Evolutionary conservation across 805 yeast genomes (phyloP).

Genomic region (Nakazawaea ambrosiae): DNA sequence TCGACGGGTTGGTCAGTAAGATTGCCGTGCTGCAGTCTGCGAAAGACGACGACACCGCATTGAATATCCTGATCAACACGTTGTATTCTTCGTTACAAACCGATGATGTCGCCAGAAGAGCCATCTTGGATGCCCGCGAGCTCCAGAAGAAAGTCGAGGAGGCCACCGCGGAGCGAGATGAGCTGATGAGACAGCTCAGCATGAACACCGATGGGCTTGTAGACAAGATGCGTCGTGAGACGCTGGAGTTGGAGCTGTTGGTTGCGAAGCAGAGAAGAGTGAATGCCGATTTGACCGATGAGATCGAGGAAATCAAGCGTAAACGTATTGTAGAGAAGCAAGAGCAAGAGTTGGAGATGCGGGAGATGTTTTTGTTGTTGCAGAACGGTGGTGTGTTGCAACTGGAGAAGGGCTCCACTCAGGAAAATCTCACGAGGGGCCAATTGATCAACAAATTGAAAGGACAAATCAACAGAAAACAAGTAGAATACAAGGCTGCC

Average conservation of each 20-base stretch:
- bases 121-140: conserved; percentile 39
- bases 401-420: conserved; percentile 24
- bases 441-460: conserved; percentile 34
- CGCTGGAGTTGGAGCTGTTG: conserved; percentile 56
- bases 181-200: conserved; percentile 20
- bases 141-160: conserved; percentile 31
- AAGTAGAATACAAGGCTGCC: conserved; percentile 28
- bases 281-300: conserved; percentile 51
- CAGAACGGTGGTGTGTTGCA: conserved; percentile 31
- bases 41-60: conserved; percentile 53
- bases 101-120: conserved; percentile 78
- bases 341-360: conserved; percentile 68
- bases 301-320: conserved; percentile 56
- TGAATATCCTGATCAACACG: conserved; percentile 71
- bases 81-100: conserved; percentile 68
- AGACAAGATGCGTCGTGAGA: conserved; percentile 49
- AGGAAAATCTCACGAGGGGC: conserved; percentile 24
- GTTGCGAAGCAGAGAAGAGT: conserved; percentile 53
- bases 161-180: conserved; percentile 36
- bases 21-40: conserved; percentile 43
- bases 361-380: conserved; percentile 61
- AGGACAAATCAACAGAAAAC: conserved; percentile 37
- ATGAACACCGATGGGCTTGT: conserved; percentile 75
- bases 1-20: conserved; percentile 49
- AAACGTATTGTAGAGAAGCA: conserved; percentile 60